Percentiles rank a stretch among this genome's conserved stretches.
phyloP scores from a whole-genome alignment of 768 basidiomycete species.

The Plicaturopsis crispa region DNA sequence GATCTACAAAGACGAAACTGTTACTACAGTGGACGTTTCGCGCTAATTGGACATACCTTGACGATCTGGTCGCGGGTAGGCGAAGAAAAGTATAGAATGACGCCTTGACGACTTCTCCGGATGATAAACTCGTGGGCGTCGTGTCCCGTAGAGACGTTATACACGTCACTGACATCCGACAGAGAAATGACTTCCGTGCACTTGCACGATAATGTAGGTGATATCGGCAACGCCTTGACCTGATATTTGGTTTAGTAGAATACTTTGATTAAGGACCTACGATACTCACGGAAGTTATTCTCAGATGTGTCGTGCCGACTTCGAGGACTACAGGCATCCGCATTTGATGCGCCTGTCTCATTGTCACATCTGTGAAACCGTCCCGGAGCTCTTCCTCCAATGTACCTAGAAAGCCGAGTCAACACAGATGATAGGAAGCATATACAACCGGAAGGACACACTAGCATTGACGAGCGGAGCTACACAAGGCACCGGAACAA shows the following conservation, averaged over 20 bases:
- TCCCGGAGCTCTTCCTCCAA: constrained; percentile 55
- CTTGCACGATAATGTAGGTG: constrained; percentile 60
- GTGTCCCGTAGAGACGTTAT: constrained; percentile 71
- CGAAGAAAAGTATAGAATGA: constrained; percentile 73
- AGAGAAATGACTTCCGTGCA: constrained; percentile 78
- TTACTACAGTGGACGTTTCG: too few species aligned
- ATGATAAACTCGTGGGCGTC: constrained; percentile 79
- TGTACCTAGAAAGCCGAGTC: constrained; percentile 18
- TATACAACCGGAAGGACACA: constrained; percentile 23
- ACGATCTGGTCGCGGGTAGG: constrained; percentile 62
- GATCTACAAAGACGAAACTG: constrained; percentile 46
- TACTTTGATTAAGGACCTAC: neutral
- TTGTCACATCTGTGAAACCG: constrained; percentile 53
- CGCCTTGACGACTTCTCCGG: constrained; percentile 60
- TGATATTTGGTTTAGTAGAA: constrained; percentile 18
- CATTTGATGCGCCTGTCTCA: constrained; percentile 57
- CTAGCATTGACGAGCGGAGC: constrained; percentile 46
- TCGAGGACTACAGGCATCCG: constrained; percentile 66
- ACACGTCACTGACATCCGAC: constrained; percentile 79
- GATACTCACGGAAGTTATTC: constrained; percentile 62
- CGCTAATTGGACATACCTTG: constrained; percentile 57
- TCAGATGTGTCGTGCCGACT: constrained; percentile 62
- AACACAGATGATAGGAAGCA: too few species aligned
- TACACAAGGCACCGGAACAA: constrained; percentile 42
- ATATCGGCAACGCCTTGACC: constrained; percentile 68